Conservation (phyloP, 2,329 filamentous ascomycete genomes). For the Cladosporium velox region DNA sequence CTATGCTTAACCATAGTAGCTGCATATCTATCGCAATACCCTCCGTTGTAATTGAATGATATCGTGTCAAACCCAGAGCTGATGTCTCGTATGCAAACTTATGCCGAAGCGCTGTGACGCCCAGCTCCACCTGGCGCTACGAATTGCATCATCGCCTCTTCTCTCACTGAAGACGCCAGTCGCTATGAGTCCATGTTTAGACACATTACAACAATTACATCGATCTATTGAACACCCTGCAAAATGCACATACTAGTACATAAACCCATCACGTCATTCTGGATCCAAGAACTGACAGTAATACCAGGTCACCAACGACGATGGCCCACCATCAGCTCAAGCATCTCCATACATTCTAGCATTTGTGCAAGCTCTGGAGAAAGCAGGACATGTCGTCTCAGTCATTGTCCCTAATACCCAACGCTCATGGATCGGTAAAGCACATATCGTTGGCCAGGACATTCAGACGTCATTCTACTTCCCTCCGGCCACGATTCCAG, state of each 20-base stretch:
- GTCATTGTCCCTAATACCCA: constrained; percentile 90
- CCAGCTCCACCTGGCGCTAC: neutral
- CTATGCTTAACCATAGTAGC: neutral
- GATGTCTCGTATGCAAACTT: neutral
- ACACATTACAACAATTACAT: neutral
- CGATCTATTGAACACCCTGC: neutral
- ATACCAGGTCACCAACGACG: constrained; percentile 52
- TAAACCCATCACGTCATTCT: too few species aligned
- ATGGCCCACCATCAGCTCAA: constrained; percentile 53
- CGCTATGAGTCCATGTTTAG: neutral
- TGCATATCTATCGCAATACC: too few species aligned
- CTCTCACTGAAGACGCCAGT: neutral
- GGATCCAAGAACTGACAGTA: neutral
- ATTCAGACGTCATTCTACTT: constrained; percentile 68
- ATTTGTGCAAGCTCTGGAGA: constrained; percentile 49
- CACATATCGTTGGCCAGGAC: constrained; percentile 82
- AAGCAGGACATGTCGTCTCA: constrained; percentile 80
- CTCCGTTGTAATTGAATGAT: too few species aligned
- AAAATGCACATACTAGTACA: constrained; percentile 15
- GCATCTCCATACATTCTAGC: constrained; percentile 54
- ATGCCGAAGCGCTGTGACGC: neutral
- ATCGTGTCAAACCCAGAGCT: neutral
- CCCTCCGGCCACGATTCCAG: constrained; percentile 44
- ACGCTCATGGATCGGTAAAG: constrained; percentile 97
- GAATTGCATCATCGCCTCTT: neutral